phyloP scores from a whole-genome alignment of 73 alveolate species.

The Tetrahymena malaccensis region DNA sequence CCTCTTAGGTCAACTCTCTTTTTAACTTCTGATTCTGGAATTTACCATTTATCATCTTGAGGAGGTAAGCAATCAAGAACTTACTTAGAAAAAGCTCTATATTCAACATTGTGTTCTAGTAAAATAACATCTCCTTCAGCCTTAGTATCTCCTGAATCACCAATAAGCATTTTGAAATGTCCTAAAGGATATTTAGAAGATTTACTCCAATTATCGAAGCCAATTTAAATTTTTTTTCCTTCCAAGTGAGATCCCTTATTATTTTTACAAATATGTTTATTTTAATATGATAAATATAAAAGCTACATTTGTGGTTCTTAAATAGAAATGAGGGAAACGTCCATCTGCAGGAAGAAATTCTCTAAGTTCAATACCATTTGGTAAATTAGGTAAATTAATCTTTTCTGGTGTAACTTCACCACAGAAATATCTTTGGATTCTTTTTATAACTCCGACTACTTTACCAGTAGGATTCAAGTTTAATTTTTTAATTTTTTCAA shows the following conservation, averaged over 20 bases:
- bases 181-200: conserved; percentile 51
- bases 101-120: conserved; percentile 92
- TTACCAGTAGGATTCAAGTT: conserved; percentile 66
- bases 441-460: conserved; percentile 58
- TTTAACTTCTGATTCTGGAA: conserved; percentile 80
- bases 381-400: conserved; percentile 40
- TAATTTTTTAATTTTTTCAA: conserved; percentile 50
- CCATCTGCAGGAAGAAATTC: conserved; percentile 52
- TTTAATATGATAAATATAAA: not conserved
- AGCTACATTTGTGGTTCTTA: conserved; percentile 3
- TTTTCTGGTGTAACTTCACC: conserved; percentile 47
- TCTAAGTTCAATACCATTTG: conserved; percentile 49
- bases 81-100: conserved; percentile 85
- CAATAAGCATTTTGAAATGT: conserved; percentile 80
- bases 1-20: conserved; percentile 89
- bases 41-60: conserved; percentile 58
- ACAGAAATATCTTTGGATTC: conserved; percentile 60
- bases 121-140: conserved; percentile 89
- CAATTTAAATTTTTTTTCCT: conserved; percentile 28
- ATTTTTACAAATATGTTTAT: not conserved
- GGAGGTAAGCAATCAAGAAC: conserved; percentile 84
- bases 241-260: not conserved
- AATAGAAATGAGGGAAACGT: conserved; percentile 44
- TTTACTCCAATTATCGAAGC: conserved; percentile 30
- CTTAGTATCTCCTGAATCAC: conserved; percentile 73